phyloP scores from a whole-genome alignment of 129 eudicot species.

The Calendula officinalis region DNA sequence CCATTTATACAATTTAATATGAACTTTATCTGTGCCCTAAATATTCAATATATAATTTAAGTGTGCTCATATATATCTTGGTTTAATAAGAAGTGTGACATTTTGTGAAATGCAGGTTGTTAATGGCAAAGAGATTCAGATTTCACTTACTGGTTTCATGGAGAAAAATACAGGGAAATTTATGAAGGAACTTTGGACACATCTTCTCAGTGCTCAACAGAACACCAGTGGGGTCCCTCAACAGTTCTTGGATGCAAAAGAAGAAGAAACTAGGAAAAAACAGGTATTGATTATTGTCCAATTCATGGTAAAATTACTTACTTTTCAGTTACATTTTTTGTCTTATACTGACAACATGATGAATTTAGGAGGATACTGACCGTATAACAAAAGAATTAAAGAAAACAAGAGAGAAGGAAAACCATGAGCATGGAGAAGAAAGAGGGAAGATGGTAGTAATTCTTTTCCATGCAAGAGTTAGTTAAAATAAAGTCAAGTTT shows the following conservation, averaged over 20 bases:
- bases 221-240: slow-evolving; percentile 96
- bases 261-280: slow-evolving; percentile 85
- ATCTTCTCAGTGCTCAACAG: slow-evolving; percentile 93
- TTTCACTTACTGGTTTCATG: slow-evolving; percentile 95
- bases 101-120: slow-evolving; percentile 56
- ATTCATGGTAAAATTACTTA: neutral
- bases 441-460: slow-evolving; percentile 64
- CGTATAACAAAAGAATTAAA: slow-evolving; percentile 71
- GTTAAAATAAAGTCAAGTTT: slow-evolving; percentile 34
- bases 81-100: too few species aligned
- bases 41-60: slow-evolving; percentile 2
- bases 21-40: slow-evolving; percentile 2
- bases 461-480: slow-evolving; percentile 62
- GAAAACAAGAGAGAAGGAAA: too few species aligned
- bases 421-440: slow-evolving; percentile 52
- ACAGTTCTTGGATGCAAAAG: slow-evolving; percentile 93
- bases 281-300: slow-evolving; percentile 43
- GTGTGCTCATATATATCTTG: too few species aligned
- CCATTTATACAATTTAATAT: neutral
- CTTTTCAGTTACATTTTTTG: slow-evolving; percentile 11
- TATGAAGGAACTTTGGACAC: slow-evolving; percentile 97
- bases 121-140: slow-evolving; percentile 91
- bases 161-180: slow-evolving; percentile 96
- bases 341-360: slow-evolving; percentile 9
- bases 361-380: slow-evolving; percentile 68